Evolutionary conservation across 2,329 filamentous ascomycete genomes (phyloP).

Genomic region (Ascocoryne sarcoides): DNA sequence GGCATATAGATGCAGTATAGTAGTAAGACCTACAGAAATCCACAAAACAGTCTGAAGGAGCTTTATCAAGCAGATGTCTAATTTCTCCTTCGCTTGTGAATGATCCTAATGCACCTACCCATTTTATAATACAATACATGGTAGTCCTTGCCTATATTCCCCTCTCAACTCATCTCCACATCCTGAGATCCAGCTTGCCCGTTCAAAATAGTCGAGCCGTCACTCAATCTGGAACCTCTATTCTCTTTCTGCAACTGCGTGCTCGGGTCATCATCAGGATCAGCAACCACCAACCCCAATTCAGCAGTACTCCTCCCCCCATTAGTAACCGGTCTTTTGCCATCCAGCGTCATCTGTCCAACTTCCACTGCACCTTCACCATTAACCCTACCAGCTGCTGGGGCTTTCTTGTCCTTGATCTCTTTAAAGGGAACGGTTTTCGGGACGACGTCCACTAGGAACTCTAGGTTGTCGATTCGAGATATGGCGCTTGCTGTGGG

Average conservation of each 20-base stretch:
- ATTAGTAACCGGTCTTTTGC: slow-evolving; percentile 11
- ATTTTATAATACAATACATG: too few species aligned
- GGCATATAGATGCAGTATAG: slow-evolving; percentile 1
- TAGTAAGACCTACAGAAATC: too few species aligned
- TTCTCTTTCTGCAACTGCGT: slow-evolving; percentile 28
- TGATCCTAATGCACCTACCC: too few species aligned
- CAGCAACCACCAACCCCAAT: slow-evolving; percentile 11
- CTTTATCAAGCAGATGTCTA: too few species aligned
- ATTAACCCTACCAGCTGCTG: slow-evolving; percentile 24
- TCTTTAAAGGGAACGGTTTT: slow-evolving; percentile 75
- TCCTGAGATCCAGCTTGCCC: slow-evolving; percentile 13
- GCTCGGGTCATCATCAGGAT: slow-evolving; percentile 24
- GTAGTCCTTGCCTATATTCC: not conserved
- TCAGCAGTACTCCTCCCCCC: not conserved
- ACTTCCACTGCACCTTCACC: slow-evolving; percentile 15
- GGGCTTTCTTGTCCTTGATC: slow-evolving; percentile 58
- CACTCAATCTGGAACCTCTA: slow-evolving; percentile 14
- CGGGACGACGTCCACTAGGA: slow-evolving; percentile 83
- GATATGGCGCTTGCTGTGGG: slow-evolving; percentile 70
- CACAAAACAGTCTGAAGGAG: not conserved
- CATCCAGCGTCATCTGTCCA: slow-evolving; percentile 27
- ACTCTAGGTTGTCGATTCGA: slow-evolving; percentile 88
- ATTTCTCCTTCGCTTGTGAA: too few species aligned
- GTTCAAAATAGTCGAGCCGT: slow-evolving; percentile 11
- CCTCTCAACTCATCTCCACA: slow-evolving; percentile 23